phyloP scores from a whole-genome alignment of 192 early-diverging fungal genomes.

The Coemansia erecta region DNA sequence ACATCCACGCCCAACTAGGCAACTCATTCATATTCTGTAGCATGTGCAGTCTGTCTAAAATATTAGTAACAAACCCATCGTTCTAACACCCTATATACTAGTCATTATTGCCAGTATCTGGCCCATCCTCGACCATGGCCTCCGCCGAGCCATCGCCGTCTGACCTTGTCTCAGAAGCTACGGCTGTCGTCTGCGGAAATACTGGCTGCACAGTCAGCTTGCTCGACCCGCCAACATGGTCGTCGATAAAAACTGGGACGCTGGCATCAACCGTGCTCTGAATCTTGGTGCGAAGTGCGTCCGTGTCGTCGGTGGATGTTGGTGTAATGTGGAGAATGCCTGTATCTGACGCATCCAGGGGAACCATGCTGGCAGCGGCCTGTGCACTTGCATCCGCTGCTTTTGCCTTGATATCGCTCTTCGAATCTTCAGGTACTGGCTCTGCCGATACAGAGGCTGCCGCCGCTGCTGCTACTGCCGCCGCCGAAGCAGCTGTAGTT shows the following conservation, averaged over 20 bases:
- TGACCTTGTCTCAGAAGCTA: background rate
- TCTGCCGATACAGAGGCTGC: background rate
- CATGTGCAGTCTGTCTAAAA: too few relatives aligned
- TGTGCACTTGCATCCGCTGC: background rate
- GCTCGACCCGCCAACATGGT: conserved; percentile 14
- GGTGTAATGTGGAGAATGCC: conserved; percentile 41
- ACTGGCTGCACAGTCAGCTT: conserved; percentile 29
- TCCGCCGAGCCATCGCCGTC: background rate
- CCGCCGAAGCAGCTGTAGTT: background rate
- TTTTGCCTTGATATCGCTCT: background rate
- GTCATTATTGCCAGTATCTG: too few relatives aligned
- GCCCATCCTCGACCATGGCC: too few relatives aligned
- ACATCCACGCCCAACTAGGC: too few relatives aligned
- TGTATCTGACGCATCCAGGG: conserved; percentile 48
- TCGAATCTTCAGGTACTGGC: too few relatives aligned
- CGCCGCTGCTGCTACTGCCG: background rate
- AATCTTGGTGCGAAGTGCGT: conserved; percentile 21
- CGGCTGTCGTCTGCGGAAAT: background rate
- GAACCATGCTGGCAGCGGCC: conserved; percentile 6
- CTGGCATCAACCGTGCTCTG: conserved; percentile 18
- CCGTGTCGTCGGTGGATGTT: conserved; percentile 13
- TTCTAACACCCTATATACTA: too few relatives aligned
- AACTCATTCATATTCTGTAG: too few relatives aligned
- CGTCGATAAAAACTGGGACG: conserved; percentile 41
- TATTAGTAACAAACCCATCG: too few relatives aligned